These are phyloP conservation scores for Gyromitra esculenta DNA, from an alignment of 2,329 filamentous ascomycete species.

Conservation along the genomic window DNA sequence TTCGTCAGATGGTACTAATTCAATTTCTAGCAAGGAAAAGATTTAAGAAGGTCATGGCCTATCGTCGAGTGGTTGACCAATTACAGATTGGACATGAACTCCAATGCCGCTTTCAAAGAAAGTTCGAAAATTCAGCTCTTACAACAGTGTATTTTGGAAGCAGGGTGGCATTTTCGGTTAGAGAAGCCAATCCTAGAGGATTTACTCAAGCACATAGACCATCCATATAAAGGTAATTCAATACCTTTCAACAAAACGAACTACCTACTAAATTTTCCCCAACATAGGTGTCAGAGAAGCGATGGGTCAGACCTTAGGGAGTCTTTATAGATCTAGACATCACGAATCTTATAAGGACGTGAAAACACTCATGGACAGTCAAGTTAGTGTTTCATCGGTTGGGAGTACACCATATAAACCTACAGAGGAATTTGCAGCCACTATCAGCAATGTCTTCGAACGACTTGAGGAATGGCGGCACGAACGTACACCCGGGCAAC, in stretches of 20 bases:
- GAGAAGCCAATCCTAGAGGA: slow-evolving; percentile 88
- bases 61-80: slow-evolving; percentile 82
- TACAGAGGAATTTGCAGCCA: slow-evolving; percentile 75
- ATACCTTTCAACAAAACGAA: background rate
- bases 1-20: slow-evolving; percentile 18
- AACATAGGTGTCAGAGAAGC: slow-evolving; percentile 79
- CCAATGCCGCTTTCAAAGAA: slow-evolving; percentile 98
- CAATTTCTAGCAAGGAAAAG: slow-evolving; percentile 75
- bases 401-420: slow-evolving; percentile 86
- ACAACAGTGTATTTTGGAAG: slow-evolving; percentile 85
- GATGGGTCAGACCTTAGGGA: slow-evolving; percentile 87
- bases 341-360: slow-evolving; percentile 93
- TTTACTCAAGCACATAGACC: slow-evolving; percentile 90
- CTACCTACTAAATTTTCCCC: slow-evolving; percentile 6
- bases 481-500: slow-evolving; percentile 84
- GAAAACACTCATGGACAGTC: slow-evolving; percentile 75
- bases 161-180: slow-evolving; percentile 94
- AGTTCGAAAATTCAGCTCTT: slow-evolving; percentile 93
- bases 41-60: slow-evolving; percentile 86
- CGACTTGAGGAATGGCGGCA: slow-evolving; percentile 87
- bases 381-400: slow-evolving; percentile 81
- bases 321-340: slow-evolving; percentile 89
- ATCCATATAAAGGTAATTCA: slow-evolving; percentile 81
- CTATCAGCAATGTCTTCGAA: slow-evolving; percentile 78
- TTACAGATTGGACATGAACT: slow-evolving; percentile 91